These are phyloP conservation scores for Eimeria sp. DNA, from an alignment of 169 alveolate genomes.

Conservation along the genomic window DNA sequence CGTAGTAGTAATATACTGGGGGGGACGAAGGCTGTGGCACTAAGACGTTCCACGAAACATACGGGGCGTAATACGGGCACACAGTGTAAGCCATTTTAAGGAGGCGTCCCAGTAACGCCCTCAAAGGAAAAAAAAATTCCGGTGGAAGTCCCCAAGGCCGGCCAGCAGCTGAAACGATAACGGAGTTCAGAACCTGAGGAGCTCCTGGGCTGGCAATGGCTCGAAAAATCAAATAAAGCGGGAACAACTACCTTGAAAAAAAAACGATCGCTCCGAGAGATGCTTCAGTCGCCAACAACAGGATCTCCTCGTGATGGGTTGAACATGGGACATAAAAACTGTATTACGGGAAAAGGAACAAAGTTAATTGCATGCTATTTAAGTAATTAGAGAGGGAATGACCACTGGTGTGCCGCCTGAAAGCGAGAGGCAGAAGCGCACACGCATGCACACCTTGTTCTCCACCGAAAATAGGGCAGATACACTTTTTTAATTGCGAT, in stretches of 20 bases:
- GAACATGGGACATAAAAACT: background rate
- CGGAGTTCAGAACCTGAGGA: background rate
- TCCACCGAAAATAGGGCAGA: background rate
- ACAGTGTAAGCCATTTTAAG: slow-evolving; percentile 1
- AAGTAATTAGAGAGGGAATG: background rate
- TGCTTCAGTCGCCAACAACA: background rate
- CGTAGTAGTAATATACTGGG: slow-evolving; percentile 36
- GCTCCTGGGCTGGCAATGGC: background rate
- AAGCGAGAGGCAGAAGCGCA: slow-evolving; percentile 37
- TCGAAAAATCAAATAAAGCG: background rate
- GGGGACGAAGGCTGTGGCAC: slow-evolving; percentile 38
- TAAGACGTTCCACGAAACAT: slow-evolving; percentile 1
- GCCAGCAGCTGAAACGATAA: background rate
- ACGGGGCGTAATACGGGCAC: slow-evolving; percentile 25
- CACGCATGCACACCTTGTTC: slow-evolving; percentile 6
- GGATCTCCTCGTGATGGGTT: background rate
- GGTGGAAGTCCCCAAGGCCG: too few relatives aligned
- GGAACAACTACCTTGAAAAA: too few relatives aligned
- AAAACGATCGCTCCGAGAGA: background rate
- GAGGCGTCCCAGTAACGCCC: background rate
- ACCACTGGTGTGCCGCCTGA: slow-evolving; percentile 40
- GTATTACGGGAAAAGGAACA: background rate
- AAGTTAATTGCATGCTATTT: background rate
- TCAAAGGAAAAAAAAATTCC: background rate
- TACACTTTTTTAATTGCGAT: background rate